Percentiles rank a stretch among this genome's conserved stretches.
These are phyloP conservation scores for Auxenochlorella pyrenoidosa DNA, from an alignment of 139 green algal genomes.

Conservation along the genomic window DNA sequence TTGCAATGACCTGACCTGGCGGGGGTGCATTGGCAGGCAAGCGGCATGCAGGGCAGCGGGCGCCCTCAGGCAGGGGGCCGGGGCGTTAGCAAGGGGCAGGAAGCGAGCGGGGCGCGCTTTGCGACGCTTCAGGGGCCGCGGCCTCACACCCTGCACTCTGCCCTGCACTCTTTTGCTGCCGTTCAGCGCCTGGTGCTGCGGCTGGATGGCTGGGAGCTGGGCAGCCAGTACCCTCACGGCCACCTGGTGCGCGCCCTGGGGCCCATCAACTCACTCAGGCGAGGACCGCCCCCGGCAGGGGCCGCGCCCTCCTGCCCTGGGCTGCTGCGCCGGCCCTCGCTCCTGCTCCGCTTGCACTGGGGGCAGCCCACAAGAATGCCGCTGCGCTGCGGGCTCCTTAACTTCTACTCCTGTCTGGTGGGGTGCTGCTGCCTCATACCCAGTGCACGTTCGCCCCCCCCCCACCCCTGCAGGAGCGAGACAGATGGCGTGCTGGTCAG, in stretches of 20 bases:
- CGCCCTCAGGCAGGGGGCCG: too few relatives aligned
- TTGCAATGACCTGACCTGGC: too few relatives aligned
- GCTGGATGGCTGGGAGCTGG: conserved; percentile 78
- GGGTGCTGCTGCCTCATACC: background rate
- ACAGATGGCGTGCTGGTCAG: conserved; percentile 61
- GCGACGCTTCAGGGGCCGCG: too few relatives aligned
- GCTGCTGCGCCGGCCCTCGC: conserved; percentile 48
- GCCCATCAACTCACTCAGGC: conserved; percentile 86
- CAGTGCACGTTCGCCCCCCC: background rate
- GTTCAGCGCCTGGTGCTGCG: conserved; percentile 66
- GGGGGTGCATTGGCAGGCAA: too few relatives aligned
- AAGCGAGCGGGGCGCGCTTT: too few relatives aligned
- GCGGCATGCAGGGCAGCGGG: too few relatives aligned
- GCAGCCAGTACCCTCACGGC: conserved; percentile 72
- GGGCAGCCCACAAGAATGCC: background rate
- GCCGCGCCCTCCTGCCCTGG: conserved; percentile 67
- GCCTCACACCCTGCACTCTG: too few relatives aligned
- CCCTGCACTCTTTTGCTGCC: background rate
- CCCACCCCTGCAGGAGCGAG: conserved; percentile 50
- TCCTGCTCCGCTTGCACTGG: background rate
- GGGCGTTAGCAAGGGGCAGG: too few relatives aligned
- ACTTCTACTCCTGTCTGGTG: too few relatives aligned
- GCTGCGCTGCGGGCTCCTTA: too few relatives aligned
- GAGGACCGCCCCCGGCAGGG: conserved; percentile 66
- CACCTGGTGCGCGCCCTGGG: conserved; percentile 86